phyloP scores from a whole-genome alignment of 192 early-diverging fungal genomes.

The Endogone sp. region DNA sequence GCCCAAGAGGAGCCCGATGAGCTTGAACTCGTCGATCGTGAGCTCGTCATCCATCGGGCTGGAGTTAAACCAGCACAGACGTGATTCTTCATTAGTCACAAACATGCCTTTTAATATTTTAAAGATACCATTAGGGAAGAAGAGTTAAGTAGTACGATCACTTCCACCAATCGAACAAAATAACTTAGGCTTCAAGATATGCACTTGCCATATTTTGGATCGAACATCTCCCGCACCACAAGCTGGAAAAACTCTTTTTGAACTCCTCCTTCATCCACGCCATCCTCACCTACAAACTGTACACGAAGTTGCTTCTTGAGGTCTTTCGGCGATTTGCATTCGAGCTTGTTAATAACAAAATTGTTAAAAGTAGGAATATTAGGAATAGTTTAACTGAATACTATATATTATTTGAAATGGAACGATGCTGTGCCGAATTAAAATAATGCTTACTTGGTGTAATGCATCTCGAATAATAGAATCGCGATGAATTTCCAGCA shows the following conservation, averaged over 20 bases:
- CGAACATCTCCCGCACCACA: constrained; percentile 85
- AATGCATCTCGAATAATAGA: constrained; percentile 67
- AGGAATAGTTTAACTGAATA: neutral
- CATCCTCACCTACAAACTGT: constrained; percentile 90
- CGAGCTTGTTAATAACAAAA: constrained; percentile 46
- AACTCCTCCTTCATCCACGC: constrained; percentile 90
- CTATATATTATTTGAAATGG: neutral
- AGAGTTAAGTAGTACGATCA: neutral
- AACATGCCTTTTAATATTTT: constrained; percentile 53
- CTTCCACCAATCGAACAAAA: neutral
- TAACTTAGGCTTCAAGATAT: neutral
- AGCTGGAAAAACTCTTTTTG: constrained; percentile 95
- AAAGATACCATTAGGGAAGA: neutral
- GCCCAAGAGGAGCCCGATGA: constrained; percentile 85
- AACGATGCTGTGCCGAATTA: neutral
- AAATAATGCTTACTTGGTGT: constrained; percentile 28
- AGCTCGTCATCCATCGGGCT: constrained; percentile 44
- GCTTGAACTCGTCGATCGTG: constrained; percentile 73
- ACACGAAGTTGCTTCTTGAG: constrained; percentile 88
- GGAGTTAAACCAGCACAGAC: constrained; percentile 82
- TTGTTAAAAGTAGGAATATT: constrained; percentile 5
- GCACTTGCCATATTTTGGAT: constrained; percentile 70
- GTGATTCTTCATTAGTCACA: constrained; percentile 73
- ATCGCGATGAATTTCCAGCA: constrained; percentile 68
- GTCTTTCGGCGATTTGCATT: constrained; percentile 76